Evolutionary conservation across 2,329 filamentous ascomycete species (phyloP), one percentile per base, ranked within the genome.

Genomic region (Xylaria sp.): DNA sequence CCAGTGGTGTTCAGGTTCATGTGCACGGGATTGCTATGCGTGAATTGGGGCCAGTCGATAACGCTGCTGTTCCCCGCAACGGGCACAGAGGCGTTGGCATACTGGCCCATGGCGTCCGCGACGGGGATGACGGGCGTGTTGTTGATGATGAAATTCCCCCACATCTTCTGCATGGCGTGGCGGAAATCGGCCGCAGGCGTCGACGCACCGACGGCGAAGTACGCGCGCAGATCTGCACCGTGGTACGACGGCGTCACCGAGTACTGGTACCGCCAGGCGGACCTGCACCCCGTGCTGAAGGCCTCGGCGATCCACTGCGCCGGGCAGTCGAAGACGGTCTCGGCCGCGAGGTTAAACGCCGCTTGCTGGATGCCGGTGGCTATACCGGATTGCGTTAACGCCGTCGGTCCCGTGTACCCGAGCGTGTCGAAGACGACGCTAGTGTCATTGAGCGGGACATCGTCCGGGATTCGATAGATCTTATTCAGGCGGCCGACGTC

Each of bases 251-350:
- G 74, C 8, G 70, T 72, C 33, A 77, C 70, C 15, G 73, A 77
- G 63, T 77, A 80, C 63, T 81, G 78, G 58, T 81, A 81, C 57
- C 77, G 78, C 74, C 76, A 81, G n/a, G 72, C 72, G 33, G 72
- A 59, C 5, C 71, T 69, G n/a, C 59, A 66, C 25, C 67, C 70
- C 21, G 65, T 61, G 55, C 65, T 73, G 63, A 78, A 84, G 2
- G 81, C 80, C 46, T 79, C 75, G 11, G 78, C 76, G 49, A 83
- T 71, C 82, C 80, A 84, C 70, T 84, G 82, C 0, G 78, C 77
- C 0, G 82, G 80, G 63, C 82, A 85, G 42, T 79, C 74, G 58
- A 83, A 84, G 1, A 80, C 82, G 1, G 77, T 78, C 72, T 85
- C 82, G 31, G 78, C 80, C 42, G 78, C 81, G 49, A 84, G 77